Percentiles rank a stretch among this genome's conserved stretches.
These are phyloP conservation scores for Senna siamea DNA, from an alignment of 306 rosid genomes.

Conservation along the genomic window DNA sequence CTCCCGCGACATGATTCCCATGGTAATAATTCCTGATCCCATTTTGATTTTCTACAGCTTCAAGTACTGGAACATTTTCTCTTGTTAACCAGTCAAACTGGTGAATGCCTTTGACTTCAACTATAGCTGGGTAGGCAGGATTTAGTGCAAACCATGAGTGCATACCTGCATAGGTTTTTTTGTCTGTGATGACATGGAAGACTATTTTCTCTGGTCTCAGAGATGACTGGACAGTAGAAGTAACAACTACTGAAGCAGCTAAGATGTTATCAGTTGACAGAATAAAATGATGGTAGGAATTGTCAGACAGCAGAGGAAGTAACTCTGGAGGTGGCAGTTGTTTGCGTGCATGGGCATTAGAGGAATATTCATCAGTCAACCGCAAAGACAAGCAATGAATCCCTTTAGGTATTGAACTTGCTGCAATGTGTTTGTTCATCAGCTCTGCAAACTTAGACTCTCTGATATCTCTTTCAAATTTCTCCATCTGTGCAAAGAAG, in stretches of 20 bases:
- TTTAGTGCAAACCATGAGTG: constrained; percentile 99
- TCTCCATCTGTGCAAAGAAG: constrained; percentile 76
- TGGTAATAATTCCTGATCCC: constrained; percentile 92
- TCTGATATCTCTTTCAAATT: constrained; percentile 84
- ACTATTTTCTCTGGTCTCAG: constrained; percentile 79
- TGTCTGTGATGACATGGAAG: constrained; percentile 97
- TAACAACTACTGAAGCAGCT: constrained; percentile 97
- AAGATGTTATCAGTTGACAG: constrained; percentile 92
- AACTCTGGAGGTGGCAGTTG: constrained; percentile 96
- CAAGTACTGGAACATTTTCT: constrained; percentile 98
- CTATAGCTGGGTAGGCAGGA: constrained; percentile 85
- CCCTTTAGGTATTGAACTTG: constrained; percentile 95
- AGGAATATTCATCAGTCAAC: constrained; percentile 97
- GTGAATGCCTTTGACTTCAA: constrained; percentile 95
- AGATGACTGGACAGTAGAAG: constrained; percentile 90
- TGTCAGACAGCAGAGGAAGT: constrained; percentile 84
- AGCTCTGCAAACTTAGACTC: constrained; percentile 85
- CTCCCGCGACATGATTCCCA: constrained; percentile 76
- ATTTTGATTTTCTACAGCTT: constrained; percentile 91
- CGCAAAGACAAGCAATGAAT: constrained; percentile 95
- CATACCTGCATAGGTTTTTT: constrained; percentile 97
- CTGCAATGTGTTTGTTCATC: constrained; percentile 95
- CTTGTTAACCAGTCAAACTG: constrained; percentile 99
- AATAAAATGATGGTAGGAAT: constrained; percentile 87
- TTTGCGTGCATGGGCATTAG: constrained; percentile 97